Evolutionary conservation across 805 yeast genomes (phyloP).

Genomic region (Metschnikowia peoriensis): DNA sequence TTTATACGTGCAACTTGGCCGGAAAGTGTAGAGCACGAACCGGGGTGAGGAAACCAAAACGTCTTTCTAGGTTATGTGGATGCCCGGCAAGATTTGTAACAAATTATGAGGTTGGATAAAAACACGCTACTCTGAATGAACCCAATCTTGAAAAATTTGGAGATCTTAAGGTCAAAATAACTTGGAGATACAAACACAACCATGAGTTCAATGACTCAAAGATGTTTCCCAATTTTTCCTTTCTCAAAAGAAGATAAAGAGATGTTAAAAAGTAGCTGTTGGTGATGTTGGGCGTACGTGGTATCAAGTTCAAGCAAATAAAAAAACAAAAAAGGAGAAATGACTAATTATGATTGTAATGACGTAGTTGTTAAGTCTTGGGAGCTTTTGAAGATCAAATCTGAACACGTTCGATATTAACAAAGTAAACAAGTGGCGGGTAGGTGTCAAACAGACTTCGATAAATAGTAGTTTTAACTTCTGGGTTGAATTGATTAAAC

Average conservation of each 20-base stretch:
- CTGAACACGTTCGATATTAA: no score
- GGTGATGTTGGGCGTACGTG: background rate
- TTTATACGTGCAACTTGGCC: background rate
- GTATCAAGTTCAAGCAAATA: background rate
- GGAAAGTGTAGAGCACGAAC: no score
- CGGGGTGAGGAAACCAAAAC: no score
- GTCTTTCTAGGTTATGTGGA: background rate
- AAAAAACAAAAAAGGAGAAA: background rate
- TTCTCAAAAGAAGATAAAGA: background rate
- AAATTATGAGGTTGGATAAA: background rate
- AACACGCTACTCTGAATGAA: background rate
- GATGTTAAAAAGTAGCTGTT: background rate
- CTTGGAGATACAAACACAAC: background rate
- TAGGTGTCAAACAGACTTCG: no score
- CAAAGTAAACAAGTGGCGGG: background rate
- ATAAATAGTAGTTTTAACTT: background rate
- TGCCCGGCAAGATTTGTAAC: background rate
- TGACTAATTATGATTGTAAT: background rate
- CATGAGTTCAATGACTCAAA: background rate
- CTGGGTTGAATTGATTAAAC: background rate
- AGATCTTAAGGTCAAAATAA: background rate
- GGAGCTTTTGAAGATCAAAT: background rate
- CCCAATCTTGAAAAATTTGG: background rate
- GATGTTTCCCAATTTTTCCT: background rate
- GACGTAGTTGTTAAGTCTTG: background rate